Evolutionary conservation across 225 moss, liverwort and hornwort genomes (phyloP).

Genomic region (Pseudoscleropodium purum): DNA sequence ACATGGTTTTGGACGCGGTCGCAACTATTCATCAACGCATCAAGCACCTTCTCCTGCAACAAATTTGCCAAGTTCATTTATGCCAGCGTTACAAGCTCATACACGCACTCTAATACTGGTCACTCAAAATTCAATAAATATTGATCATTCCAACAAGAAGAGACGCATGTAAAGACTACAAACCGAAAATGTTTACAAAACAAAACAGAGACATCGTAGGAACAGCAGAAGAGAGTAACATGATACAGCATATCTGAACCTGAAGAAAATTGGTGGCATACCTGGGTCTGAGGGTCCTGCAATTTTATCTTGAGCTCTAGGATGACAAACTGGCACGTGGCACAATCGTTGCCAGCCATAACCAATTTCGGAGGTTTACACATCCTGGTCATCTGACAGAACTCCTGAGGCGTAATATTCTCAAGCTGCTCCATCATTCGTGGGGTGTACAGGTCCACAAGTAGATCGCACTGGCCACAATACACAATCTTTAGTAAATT

Average conservation of each 20-base stretch:
- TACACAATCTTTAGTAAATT: neutral
- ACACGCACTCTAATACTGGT: neutral
- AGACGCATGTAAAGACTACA: neutral
- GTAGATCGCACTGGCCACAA: conserved; percentile 62
- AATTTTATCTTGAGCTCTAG: conserved; percentile 82
- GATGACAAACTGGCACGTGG: conserved; percentile 78
- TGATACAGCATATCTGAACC: neutral
- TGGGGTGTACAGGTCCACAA: conserved; percentile 80
- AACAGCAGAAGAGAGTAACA: neutral
- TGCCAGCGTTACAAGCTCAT: neutral
- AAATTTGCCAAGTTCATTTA: neutral
- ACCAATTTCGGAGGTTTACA: conserved; percentile 36
- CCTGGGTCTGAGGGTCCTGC: conserved; percentile 62
- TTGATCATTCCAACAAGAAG: neutral
- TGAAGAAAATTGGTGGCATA: neutral
- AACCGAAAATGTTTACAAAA: neutral
- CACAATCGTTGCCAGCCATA: conserved; percentile 51
- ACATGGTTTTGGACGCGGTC: conserved; percentile 58
- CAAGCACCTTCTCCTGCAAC: conserved; percentile 48
- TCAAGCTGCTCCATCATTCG: conserved; percentile 60
- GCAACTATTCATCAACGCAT: conserved; percentile 51
- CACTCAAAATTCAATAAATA: neutral
- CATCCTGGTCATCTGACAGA: conserved; percentile 63
- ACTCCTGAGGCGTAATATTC: conserved; percentile 55
- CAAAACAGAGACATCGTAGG: neutral